Percentiles rank a stretch among this genome's conserved stretches.
These are phyloP conservation scores for Lathyrus aphaca DNA, from an alignment of 306 rosid species.

Conservation along the genomic window DNA sequence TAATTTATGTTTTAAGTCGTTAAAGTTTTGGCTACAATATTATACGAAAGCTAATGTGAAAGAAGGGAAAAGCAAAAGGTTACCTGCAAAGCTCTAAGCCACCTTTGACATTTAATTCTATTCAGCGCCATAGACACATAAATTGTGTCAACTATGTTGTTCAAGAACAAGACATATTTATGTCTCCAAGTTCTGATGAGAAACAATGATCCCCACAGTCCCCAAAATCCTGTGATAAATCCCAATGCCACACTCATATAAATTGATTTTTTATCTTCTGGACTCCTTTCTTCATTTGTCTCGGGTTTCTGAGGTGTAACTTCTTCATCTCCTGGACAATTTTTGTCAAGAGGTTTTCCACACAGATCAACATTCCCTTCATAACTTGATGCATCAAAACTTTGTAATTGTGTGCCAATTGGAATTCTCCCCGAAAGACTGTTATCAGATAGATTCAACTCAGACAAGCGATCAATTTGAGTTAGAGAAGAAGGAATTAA, in stretches of 20 bases:
- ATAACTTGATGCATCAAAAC: neutral
- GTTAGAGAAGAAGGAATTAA: conserved; percentile 4
- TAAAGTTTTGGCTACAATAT: too few species aligned
- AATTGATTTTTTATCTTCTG: neutral
- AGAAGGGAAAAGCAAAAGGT: neutral
- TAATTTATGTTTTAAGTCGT: too few species aligned
- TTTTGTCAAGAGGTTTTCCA: conserved; percentile 18
- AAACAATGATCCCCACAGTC: conserved; percentile 3
- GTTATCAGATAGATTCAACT: neutral
- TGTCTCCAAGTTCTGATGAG: neutral
- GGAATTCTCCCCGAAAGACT: conserved; percentile 22
- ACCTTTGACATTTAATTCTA: conserved; percentile 1
- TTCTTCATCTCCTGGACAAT: conserved; percentile 11
- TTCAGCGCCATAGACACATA: neutral
- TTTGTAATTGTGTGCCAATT: conserved; percentile 5
- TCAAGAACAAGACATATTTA: neutral
- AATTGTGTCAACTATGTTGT: neutral
- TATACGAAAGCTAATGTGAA: too few species aligned
- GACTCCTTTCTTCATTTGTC: neutral
- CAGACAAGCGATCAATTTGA: neutral
- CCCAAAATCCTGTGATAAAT: conserved; percentile 35
- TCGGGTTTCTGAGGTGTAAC: neutral
- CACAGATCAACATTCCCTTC: conserved; percentile 15
- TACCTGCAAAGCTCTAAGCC: conserved; percentile 12
- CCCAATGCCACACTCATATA: conserved; percentile 28